These are phyloP conservation scores for Letharia columbiana DNA, from an alignment of 495 filamentous ascomycete species.

Conservation along the genomic window DNA sequence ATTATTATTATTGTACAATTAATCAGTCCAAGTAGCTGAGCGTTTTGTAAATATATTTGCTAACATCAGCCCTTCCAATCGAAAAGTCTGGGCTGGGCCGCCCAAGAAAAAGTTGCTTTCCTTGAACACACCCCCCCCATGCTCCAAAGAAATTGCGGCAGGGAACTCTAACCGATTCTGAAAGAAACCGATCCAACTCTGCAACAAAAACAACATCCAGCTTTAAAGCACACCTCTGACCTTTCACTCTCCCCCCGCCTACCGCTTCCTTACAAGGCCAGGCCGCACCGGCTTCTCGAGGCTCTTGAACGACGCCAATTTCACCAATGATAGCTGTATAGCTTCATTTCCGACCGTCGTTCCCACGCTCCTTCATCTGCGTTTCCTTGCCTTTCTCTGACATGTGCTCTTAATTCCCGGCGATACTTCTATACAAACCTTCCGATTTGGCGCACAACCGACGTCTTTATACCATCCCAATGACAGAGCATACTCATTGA, in stretches of 20 bases:
- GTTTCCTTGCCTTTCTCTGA: slow-evolving; percentile 14
- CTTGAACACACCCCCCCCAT: neutral
- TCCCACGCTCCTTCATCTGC: slow-evolving; percentile 19
- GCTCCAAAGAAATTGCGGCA: slow-evolving; percentile 18
- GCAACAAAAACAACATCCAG: slow-evolving; percentile 16
- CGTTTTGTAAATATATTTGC: too few species aligned
- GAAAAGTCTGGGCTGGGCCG: too few species aligned
- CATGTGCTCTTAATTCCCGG: slow-evolving; percentile 6
- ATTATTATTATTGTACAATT: too few species aligned
- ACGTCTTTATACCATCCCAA: neutral
- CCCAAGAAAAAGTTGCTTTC: too few species aligned
- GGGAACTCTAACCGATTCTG: slow-evolving; percentile 5
- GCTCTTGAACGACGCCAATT: slow-evolving; percentile 23
- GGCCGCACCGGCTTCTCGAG: slow-evolving; percentile 26
- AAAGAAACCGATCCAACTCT: slow-evolving; percentile 3
- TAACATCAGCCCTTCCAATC: too few species aligned
- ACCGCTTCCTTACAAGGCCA: slow-evolving; percentile 9
- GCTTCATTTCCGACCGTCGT: slow-evolving; percentile 21
- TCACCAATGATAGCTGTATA: slow-evolving; percentile 20
- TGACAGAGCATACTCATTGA: neutral
- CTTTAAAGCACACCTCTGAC: slow-evolving; percentile 14
- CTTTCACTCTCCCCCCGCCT: slow-evolving; percentile 15
- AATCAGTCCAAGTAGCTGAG: too few species aligned
- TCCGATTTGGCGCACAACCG: slow-evolving; percentile 1
- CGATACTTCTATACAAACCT: neutral